Conservation (phyloP, 2,329 filamentous ascomycete species). For the Plectosphaerella plurivora region DNA sequence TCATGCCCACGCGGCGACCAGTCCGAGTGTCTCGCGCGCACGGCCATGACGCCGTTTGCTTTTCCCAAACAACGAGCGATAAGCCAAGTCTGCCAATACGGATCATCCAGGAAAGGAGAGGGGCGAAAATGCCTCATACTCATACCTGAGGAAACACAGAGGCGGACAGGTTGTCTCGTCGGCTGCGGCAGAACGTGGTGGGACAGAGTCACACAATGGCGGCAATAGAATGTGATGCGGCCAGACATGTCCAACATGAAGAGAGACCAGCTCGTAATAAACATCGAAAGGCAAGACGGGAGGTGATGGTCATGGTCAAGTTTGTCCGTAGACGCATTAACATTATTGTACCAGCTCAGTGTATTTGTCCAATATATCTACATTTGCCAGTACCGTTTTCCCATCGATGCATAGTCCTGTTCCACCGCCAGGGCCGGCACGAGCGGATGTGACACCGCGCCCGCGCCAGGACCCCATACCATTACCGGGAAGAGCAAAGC, state of each 20-base stretch:
- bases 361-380: slow-evolving; percentile 3
- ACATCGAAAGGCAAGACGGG: not conserved
- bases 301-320: not conserved
- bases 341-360: slow-evolving; percentile 4
- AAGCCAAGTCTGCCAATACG: too few relatives aligned
- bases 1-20: too few relatives aligned
- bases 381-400: not conserved
- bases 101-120: too few relatives aligned
- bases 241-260: not conserved
- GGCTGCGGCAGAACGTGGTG: too few relatives aligned
- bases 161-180: too few relatives aligned
- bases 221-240: not conserved
- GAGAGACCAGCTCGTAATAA: not conserved
- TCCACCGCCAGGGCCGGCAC: not conserved
- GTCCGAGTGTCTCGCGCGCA: too few relatives aligned
- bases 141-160: too few relatives aligned
- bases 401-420: not conserved
- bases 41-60: too few relatives aligned
- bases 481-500: not conserved
- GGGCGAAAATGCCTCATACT: too few relatives aligned
- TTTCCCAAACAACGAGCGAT: too few relatives aligned
- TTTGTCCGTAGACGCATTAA: slow-evolving; percentile 1
- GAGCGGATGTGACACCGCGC: not conserved
- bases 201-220: too few relatives aligned
- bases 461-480: not conserved